phyloP scores from a whole-genome alignment of 257 asterid species.

The Solanum ossicruentum region DNA sequence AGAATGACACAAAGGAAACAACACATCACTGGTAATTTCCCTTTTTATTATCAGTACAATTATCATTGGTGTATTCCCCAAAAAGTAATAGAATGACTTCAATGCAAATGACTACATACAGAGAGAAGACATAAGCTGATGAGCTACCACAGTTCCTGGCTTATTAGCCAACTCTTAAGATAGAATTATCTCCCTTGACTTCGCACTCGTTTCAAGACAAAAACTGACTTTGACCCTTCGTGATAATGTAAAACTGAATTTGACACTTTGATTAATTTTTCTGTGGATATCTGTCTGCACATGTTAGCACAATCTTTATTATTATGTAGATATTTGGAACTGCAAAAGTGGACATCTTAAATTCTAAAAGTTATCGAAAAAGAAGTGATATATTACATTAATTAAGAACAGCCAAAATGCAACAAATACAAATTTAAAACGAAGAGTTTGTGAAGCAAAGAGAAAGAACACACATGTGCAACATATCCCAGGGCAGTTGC shows the following conservation, averaged over 20 bases:
- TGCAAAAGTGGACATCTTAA: background rate
- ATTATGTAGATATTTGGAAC: background rate
- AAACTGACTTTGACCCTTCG: background rate
- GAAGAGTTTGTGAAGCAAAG: constrained; percentile 2
- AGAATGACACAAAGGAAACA: background rate
- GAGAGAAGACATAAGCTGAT: background rate
- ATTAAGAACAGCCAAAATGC: background rate
- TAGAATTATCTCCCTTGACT: background rate
- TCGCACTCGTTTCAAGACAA: background rate
- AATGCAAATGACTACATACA: background rate
- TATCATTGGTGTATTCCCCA: background rate
- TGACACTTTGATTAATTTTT: background rate
- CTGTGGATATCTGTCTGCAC: background rate
- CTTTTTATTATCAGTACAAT: background rate
- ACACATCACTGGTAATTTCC: background rate
- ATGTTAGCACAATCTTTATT: background rate
- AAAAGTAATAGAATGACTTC: background rate
- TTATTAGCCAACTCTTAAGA: background rate
- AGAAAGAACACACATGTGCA: constrained; percentile 68
- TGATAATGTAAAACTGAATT: background rate
- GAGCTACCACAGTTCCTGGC: background rate
- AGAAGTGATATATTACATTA: background rate
- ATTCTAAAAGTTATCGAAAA: background rate
- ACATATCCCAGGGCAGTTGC: constrained; percentile 94
- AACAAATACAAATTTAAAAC: background rate